These are phyloP conservation scores for Pseudofabraea citricarpa DNA, from an alignment of 2,329 filamentous ascomycete species.

Conservation along the genomic window DNA sequence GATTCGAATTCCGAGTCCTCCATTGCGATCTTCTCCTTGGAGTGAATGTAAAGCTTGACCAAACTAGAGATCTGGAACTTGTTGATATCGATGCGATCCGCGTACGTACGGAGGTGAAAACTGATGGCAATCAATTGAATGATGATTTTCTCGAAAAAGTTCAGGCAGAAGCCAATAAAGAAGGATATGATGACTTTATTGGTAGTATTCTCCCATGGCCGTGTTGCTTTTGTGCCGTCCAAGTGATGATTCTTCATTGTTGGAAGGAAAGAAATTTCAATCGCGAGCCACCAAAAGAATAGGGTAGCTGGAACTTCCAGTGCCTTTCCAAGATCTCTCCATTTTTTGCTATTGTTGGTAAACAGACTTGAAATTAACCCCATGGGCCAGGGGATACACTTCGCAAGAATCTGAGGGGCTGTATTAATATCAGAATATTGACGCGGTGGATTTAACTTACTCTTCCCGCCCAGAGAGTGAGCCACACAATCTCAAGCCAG, in stretches of 20 bases:
- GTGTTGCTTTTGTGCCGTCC: constrained; percentile 44
- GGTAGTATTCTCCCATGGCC: constrained; percentile 68
- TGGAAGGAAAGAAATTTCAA: constrained; percentile 80
- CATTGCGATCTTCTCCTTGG: constrained; percentile 58
- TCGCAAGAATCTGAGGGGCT: constrained; percentile 49
- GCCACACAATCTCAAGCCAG: constrained; percentile 92
- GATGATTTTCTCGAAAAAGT: constrained; percentile 86
- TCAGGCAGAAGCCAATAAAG: constrained; percentile 76
- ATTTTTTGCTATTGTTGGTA: constrained; percentile 85
- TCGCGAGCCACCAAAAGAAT: constrained; percentile 88
- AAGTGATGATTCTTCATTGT: constrained; percentile 62
- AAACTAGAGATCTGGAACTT: constrained; percentile 77
- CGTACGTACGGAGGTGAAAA: constrained; percentile 88
- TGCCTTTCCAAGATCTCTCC: constrained; percentile 81
- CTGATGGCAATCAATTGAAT: constrained; percentile 93
- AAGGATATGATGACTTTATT: constrained; percentile 83
- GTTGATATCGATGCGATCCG: constrained; percentile 85
- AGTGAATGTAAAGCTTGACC: constrained; percentile 59
- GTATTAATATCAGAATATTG: constrained; percentile 3
- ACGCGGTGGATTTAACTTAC: constrained; percentile 38
- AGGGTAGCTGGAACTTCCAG: constrained; percentile 80
- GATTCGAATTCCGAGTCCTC: constrained; percentile 74
- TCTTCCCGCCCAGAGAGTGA: constrained; percentile 75
- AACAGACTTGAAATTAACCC: constrained; percentile 66
- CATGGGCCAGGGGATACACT: constrained; percentile 57